Evolutionary conservation across 495 filamentous ascomycete genomes (phyloP), one percentile per base, ranked within the genome.

Genomic region (Penicillium bovifimosum): DNA sequence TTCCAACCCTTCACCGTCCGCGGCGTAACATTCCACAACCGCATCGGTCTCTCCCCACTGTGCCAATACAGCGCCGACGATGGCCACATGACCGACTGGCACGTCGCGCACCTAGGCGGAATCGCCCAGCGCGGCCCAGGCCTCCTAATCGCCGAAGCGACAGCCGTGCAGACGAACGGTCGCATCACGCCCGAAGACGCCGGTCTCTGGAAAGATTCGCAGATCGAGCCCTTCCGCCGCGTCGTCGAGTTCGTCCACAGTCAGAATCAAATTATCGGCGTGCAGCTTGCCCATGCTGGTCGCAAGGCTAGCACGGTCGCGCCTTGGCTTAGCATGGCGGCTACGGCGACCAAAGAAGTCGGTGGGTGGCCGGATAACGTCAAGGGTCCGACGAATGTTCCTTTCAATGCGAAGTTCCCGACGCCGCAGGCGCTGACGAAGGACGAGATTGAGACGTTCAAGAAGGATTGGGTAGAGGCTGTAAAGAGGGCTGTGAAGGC

Each of bases 231-330:
- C 0, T 58, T 89, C 48, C 74, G 72, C 53, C 66, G 76, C 13
- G 71, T 85, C 33, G 70, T 80, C 17, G 83, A 88, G 33, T 87
- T 88, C 59, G 81, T 79, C 2, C 83, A 88, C 62, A 76, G 74
- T 46, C 85, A 88, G 63, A 71, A 68, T 52, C 81, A 82, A 58
- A 77, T 82, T 36, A 79, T 85, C 32, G 86, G 73, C 20, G 78
- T 90, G 47, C 86, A 90, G 66, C 54, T 90, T 11, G 83, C 67
- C 11, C 87, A 90, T 60, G 86, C 86, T 0, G 87, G 87, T 0
- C 72, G 87, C n/a, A 91, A 91, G 60, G 85, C 84, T 0, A 79
- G 73, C 45, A 86, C 79, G 1, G 75, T 87, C 3, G 79, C 87
- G 0, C 86, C 86, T 0, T 90, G 86, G 85, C 52, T 88, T 4